Evolutionary conservation across 2,329 filamentous ascomycete genomes (phyloP), one percentile per base, ranked within the genome.

Genomic region (Seiridium cupressi): DNA sequence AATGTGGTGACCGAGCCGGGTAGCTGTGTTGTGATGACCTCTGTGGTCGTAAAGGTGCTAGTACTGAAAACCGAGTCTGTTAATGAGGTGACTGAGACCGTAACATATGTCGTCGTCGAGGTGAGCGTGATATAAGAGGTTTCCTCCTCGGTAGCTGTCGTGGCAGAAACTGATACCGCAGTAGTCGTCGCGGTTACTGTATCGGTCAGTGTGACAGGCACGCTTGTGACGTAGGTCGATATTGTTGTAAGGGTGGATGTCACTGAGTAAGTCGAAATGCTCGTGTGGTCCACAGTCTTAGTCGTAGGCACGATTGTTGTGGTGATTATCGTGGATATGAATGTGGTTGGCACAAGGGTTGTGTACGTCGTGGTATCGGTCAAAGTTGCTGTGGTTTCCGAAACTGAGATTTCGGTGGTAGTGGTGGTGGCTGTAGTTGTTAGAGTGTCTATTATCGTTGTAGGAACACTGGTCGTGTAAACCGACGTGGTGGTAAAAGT

Each of bases 31-130:
- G 44, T 59, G 8, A 53, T 10, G 6, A 54, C 31, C 57, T 51
- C 57, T 32, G 57, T 59, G 18, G 47, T 59, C 8, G 49, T 54
- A 11, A 59, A 44, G 26, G 57, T 59, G 35, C 26, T 54, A 36
- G 55, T 71, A 66, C 58, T 68, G 61, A 64, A 68, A 46, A 67
- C 65, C 10, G 70, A 71, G 54, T 71, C 68, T n/a, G 70, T 72
- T 26, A 72, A 55, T 11, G 66, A 63, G 46, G 67, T 65, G 51
- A 68, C 68, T 4, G 68, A 69, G 31, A 62, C 59, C 3, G 69
- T 71, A 11, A 69, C 55, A 48, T 68, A 70, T 8, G 69, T 71
- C 6, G 66, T 67, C 11, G 67, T 72, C 13, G 61, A 62, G n/a
- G 62, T 65, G 2, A 67, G 51, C 9, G 70, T 72, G 38, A 72